Base-by-base conservation (phyloP, 2,329 filamentous ascomycete species). In the Dactylellina haptotyla region DNA sequence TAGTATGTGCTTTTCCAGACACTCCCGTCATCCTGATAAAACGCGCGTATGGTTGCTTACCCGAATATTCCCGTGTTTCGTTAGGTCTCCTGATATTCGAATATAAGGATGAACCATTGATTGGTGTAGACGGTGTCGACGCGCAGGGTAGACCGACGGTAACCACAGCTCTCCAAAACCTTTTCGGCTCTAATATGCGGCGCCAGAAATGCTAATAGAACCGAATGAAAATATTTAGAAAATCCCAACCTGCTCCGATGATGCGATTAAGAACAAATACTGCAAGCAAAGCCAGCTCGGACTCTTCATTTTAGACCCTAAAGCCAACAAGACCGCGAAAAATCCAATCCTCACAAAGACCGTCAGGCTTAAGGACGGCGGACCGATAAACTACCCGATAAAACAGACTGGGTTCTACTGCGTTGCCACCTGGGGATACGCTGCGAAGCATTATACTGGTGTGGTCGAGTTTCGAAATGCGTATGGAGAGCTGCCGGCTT, bases 341-440 rank as follows among this genome's bases (percentile, higher is more conserved):
- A 91, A 87, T 76, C 81, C 89, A 53, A 91, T 99, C 77, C 83
- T 91, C 76, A 94, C 92, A 73, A 84, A 90, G 80, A 92, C 93
- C 8, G 84, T 98, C 71, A 88, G 97, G 79, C 85, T 98, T 57
- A 94, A 92, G 76, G 84, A 91, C 64, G 86, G 91, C 1, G 80
- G 82, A 18, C 84, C 85, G 9, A 87, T 96, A 80, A 91, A 92
- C 75, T 99, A 98, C 80, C 85, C 87, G 4, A 89, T 97, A 78
- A 89, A 89, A 79, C 92, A 92, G 81, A 99, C 95, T 0, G 95
- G 95, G 26, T 99, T 97, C 82, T 99, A 97, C 81, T 99, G 95
- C 79, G 89, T 99, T 70, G 88, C 91, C 58, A 95, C 92, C 0
- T 89, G 88, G 76, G 86, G 86, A 20, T 94, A 88, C 80, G 54